Conservation (phyloP, 495 filamentous ascomycete genomes). For the Hypoxylon fragiforme region DNA sequence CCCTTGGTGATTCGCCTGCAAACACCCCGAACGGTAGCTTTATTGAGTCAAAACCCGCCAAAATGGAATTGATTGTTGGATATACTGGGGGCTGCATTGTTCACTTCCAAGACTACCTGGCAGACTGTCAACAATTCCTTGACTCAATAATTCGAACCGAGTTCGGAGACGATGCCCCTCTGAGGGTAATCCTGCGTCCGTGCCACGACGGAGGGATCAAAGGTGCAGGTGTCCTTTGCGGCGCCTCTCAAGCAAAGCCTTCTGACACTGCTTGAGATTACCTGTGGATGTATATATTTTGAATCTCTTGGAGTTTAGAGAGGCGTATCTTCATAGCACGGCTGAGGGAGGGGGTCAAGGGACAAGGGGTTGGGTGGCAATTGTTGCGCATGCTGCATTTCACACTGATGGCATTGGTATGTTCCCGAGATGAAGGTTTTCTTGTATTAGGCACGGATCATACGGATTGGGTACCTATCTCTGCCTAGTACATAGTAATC, state of each 20-base stretch:
- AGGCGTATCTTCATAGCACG: constrained; percentile 17
- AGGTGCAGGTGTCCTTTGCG: constrained; percentile 68
- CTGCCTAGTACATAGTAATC: neutral
- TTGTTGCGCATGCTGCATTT: constrained; percentile 5
- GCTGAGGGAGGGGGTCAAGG: constrained; percentile 4
- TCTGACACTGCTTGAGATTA: constrained; percentile 21
- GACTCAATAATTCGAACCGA: constrained; percentile 64
- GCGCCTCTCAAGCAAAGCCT: constrained; percentile 36
- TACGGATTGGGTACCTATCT: too few relatives aligned
- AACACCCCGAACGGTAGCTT: constrained; percentile 8
- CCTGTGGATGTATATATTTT: constrained; percentile 12
- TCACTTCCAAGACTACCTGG: constrained; percentile 72
- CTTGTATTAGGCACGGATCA: neutral
- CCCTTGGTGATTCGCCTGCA: constrained; percentile 17
- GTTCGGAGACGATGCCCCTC: constrained; percentile 55
- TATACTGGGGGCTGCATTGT: constrained; percentile 80
- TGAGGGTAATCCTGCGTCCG: constrained; percentile 66
- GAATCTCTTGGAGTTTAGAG: constrained; percentile 23
- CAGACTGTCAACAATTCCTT: constrained; percentile 67
- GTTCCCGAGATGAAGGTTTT: constrained; percentile 5
- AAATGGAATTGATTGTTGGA: constrained; percentile 70
- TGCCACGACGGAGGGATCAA: constrained; percentile 77
- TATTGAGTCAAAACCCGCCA: constrained; percentile 1
- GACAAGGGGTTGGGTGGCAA: constrained; percentile 1
- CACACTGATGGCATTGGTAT: constrained; percentile 7